phyloP scores from a whole-genome alignment of 805 yeast species.

The Lipomyces kockii region DNA sequence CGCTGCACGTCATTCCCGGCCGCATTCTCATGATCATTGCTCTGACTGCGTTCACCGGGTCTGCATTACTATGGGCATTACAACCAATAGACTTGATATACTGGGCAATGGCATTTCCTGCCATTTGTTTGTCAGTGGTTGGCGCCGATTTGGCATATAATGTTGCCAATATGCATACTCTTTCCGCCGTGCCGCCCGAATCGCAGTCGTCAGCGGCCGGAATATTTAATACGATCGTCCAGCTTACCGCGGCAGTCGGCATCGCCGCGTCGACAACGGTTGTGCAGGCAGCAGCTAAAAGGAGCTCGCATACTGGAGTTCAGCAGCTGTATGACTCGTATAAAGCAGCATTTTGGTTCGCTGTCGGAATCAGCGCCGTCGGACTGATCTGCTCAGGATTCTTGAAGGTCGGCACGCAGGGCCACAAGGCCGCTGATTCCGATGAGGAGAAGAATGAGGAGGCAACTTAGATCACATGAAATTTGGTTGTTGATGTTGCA shows the following conservation, averaged over 20 bases:
- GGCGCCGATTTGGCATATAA: constrained; percentile 59
- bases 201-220: constrained; percentile 57
- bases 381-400: constrained; percentile 44
- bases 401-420: constrained; percentile 45
- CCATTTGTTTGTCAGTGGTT: constrained; percentile 49
- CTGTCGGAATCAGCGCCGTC: constrained; percentile 45
- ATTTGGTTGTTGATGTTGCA: too few relatives aligned
- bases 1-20: constrained; percentile 54
- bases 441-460: not conserved
- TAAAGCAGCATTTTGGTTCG: constrained; percentile 40
- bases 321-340: constrained; percentile 27
- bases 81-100: constrained; percentile 47
- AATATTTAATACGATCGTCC: constrained; percentile 53
- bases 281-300: constrained; percentile 42
- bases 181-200: constrained; percentile 49
- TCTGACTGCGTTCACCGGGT: constrained; percentile 46
- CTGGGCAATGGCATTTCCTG: constrained; percentile 56
- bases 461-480: not conserved
- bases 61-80: constrained; percentile 54
- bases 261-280: constrained; percentile 52
- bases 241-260: constrained; percentile 51
- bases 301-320: constrained; percentile 13
- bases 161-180: constrained; percentile 51
- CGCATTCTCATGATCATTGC: constrained; percentile 48
- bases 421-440: not conserved